Conservation (phyloP, 768 basidiomycete species). For the Calocybe gangraenosa region DNA sequence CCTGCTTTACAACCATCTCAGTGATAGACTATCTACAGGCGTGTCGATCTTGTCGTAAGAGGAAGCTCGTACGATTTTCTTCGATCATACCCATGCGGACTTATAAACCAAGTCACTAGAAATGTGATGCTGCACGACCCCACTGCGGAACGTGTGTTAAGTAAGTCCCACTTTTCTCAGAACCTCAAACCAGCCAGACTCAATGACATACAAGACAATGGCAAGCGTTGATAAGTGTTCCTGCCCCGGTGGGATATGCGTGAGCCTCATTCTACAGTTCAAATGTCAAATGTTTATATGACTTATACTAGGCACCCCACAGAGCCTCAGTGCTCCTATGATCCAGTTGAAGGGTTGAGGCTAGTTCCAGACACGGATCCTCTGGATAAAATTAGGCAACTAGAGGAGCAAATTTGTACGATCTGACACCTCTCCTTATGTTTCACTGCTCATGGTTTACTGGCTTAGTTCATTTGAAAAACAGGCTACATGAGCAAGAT, state of each 20-base stretch:
- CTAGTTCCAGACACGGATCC: constrained; percentile 78
- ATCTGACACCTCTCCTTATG: neutral
- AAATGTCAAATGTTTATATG: constrained; percentile 10
- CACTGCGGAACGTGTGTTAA: constrained; percentile 84
- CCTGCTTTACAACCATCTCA: constrained; percentile 1
- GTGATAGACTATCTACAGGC: constrained; percentile 40
- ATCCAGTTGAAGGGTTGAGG: constrained; percentile 78
- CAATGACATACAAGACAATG: constrained; percentile 57
- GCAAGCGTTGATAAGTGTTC: constrained; percentile 78
- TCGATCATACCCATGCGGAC: neutral
- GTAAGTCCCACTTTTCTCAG: constrained; percentile 36
- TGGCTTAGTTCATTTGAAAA: constrained; percentile 56
- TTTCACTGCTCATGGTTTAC: constrained; percentile 4
- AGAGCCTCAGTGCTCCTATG: constrained; percentile 82
- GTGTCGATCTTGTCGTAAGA: constrained; percentile 77
- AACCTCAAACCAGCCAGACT: constrained; percentile 1
- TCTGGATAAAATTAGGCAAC: constrained; percentile 68
- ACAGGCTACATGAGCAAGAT: constrained; percentile 53
- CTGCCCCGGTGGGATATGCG: constrained; percentile 83
- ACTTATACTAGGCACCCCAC: constrained; percentile 61
- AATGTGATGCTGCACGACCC: constrained; percentile 85
- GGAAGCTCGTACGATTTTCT: constrained; percentile 64
- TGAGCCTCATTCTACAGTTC: constrained; percentile 32
- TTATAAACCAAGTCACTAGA: constrained; percentile 36
- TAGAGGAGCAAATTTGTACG: constrained; percentile 76